Evolutionary conservation across 345 rosid genomes (phyloP), one percentile per base, ranked within the genome.

Genomic region (Eucalyptus coolabah): DNA sequence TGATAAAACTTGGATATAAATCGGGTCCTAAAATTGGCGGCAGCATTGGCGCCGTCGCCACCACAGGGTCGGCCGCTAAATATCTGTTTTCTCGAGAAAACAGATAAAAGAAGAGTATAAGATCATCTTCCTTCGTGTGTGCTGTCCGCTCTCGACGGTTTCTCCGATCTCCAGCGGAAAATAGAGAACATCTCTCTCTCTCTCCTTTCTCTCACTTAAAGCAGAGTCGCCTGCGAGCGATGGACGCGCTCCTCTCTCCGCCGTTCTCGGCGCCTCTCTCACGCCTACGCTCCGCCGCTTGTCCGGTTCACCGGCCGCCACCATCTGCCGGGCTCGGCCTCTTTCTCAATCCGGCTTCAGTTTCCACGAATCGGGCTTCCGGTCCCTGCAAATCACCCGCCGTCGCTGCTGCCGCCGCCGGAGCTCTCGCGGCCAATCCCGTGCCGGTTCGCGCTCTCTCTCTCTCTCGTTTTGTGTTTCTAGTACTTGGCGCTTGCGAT

Each of bases 381-480:
- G 87, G 82, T 60, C 81, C 47, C 88, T 45, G 49, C n/a, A 92
- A 95, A 92, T 88, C 92, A 88, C 32, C 89, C 83, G 83, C 89
- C 49, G 50, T 93, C 88, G 88, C 92, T 42, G 44, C 44, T 1
- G 12, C 49, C 12, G 49, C 49, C 13, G 49, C 13, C 12, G 49
- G 49, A 12, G 49, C 17, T 14, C 92, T 96, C 90, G 94, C 91
- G 89, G 93, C 93, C 89, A 94, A 94, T 89, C 92, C 95, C 2
- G 91, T 93, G 53, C 92, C 96, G 92, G 96, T 95, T 85, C 69
- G 92, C 51, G 0, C 50, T 49, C 89, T 90, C 42, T 88, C 92
- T 90, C 34, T 32, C 54, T 47, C 15, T 28, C 59, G 12, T 45
- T 45, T 72, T 40, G 83, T 72, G 45, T 72, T 72, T 72, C 45